These are phyloP conservation scores for Beta macrorhiza DNA, from an alignment of 179 eudicot genomes.

Conservation along the genomic window DNA sequence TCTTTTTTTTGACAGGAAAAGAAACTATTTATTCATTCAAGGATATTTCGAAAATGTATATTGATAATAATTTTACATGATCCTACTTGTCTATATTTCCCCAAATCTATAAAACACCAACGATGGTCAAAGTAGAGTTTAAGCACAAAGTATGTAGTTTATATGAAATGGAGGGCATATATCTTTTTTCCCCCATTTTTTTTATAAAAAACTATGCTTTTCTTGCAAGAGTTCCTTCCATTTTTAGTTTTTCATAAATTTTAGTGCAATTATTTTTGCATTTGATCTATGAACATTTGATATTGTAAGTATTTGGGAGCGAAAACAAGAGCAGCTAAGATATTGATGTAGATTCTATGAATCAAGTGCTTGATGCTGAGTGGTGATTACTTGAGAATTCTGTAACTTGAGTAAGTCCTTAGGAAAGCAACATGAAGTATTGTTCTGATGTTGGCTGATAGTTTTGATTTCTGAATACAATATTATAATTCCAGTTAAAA, in stretches of 20 bases:
- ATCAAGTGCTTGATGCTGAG: neutral
- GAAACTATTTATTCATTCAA: too few relatives aligned
- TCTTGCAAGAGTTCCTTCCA: neutral
- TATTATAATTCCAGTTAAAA: neutral
- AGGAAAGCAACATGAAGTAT: neutral
- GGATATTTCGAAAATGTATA: too few relatives aligned
- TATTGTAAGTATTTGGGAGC: neutral
- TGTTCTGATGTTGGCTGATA: neutral
- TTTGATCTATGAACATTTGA: neutral
- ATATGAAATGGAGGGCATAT: too few relatives aligned
- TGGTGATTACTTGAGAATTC: neutral
- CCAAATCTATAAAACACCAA: too few relatives aligned
- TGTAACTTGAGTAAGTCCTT: neutral
- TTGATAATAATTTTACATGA: too few relatives aligned
- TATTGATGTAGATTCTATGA: neutral
- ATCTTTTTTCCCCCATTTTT: neutral
- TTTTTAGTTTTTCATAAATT: neutral
- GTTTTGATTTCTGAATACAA: neutral
- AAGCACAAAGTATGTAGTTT: too few relatives aligned
- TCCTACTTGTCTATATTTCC: too few relatives aligned
- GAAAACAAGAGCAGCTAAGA: neutral
- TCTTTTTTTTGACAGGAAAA: too few relatives aligned
- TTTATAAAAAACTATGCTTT: neutral
- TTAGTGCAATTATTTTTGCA: neutral
- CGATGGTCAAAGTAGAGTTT: too few relatives aligned